Base-by-base conservation (phyloP, 129 eudicot species). In the Gnaphalium uliginosum region DNA sequence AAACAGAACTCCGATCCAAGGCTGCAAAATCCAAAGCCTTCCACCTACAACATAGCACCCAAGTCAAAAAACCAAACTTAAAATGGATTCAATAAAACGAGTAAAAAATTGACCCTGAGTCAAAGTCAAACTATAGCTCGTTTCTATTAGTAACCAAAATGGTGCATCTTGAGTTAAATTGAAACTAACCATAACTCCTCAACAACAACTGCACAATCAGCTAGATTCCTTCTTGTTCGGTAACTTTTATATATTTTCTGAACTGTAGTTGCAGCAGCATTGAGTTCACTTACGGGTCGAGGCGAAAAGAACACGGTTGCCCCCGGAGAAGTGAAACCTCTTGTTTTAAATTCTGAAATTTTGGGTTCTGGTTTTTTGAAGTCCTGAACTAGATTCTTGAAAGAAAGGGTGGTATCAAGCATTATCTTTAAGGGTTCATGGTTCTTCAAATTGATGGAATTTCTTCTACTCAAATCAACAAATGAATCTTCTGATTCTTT, bases 201-300 rank as follows among this genome's bases (percentile, higher is more conserved):
- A 57, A 93, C 96, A 35, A 93, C 96, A 51, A 90, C 96, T 6
- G 98, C 96, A 82, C 98, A 93, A 82, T 93, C 98, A 0, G 96
- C 96, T 46, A 93, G 86, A 66, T 90, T 93, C 75, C 98, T 79
- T 66, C 98, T 58, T 23, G 98, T 93, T 74, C 96, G 77, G 67
- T 93, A 93, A 76, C 98, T 88, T 83, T 93, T 93, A 62, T 90
- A 90, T 39, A 90, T 89, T 66, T 93, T 90, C 78, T 93, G 98
- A 56, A 93, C 84, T 64, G 82, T 86, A 19, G 87, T 87, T 0
- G 98, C 98, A 23, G 98, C 98, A 64, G 96, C 96, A 82, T 93
- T 90, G 64, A 89, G 92, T 80, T 93, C 96, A 10, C 87, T 86
- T 58, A 93, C 96, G 6, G 98, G 98, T 25, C 89, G 76, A 8